A percentile compares a stretch with the other conserved stretches of the same genome.
These are phyloP conservation scores for Russula sp. DNA, from an alignment of 768 basidiomycete genomes.

Conservation along the genomic window DNA sequence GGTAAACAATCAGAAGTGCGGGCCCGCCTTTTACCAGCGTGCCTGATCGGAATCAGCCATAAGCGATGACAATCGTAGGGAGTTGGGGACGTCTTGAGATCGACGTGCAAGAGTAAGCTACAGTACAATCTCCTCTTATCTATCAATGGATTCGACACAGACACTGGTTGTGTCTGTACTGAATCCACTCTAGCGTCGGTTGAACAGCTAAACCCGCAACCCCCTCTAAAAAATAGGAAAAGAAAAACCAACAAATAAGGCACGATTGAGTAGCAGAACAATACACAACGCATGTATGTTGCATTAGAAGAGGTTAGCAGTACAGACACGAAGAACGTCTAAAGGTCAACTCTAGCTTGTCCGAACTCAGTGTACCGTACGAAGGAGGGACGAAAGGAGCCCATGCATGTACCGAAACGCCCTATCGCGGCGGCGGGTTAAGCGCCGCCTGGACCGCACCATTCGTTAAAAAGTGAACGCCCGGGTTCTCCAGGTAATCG, in stretches of 20 bases:
- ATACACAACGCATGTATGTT: background rate
- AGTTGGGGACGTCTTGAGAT: no score
- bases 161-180: background rate
- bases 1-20: no score
- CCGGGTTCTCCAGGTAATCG: conserved; percentile 73
- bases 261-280: background rate
- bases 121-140: no score
- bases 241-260: no score
- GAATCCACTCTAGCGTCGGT: background rate
- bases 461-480: conserved; percentile 45
- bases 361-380: background rate
- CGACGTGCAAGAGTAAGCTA: no score
- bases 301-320: conserved; percentile 5
- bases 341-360: background rate
- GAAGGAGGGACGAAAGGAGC: no score
- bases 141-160: no score
- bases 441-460: conserved; percentile 17
- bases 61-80: no score
- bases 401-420: background rate
- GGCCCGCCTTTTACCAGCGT: no score
- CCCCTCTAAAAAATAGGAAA: background rate
- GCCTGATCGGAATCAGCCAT: no score
- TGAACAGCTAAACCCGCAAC: background rate
- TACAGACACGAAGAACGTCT: background rate
- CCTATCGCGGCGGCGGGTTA: background rate